Conservation (phyloP, 345 rosid species). For the Alliaria petiolata region DNA sequence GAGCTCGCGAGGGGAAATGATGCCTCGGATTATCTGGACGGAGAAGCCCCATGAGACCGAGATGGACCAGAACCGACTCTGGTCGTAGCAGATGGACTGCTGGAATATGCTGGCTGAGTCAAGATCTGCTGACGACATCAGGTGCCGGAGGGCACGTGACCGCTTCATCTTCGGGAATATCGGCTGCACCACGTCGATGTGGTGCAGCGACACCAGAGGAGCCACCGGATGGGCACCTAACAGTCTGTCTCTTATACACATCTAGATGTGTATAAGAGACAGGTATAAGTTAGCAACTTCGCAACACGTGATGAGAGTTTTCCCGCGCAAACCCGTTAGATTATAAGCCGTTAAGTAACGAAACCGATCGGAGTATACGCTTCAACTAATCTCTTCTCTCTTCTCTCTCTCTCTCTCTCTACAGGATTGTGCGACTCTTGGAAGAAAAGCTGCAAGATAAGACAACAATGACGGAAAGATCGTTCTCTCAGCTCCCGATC, state of each 20-base stretch:
- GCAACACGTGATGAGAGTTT: slow-evolving; percentile 13
- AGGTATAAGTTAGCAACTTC: neutral
- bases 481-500: slow-evolving; percentile 34
- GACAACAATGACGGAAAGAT: slow-evolving; percentile 34
- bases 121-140: slow-evolving; percentile 48
- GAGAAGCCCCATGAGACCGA: slow-evolving; percentile 83
- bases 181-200: slow-evolving; percentile 73
- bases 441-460: slow-evolving; percentile 8
- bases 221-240: slow-evolving; percentile 75
- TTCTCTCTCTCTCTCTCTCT: neutral
- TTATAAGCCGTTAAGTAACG: slow-evolving; percentile 1
- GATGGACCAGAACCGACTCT: slow-evolving; percentile 59
- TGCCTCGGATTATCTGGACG: slow-evolving; percentile 66
- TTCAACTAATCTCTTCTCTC: slow-evolving; percentile 1
- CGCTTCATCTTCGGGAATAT: slow-evolving; percentile 59
- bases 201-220: slow-evolving; percentile 73
- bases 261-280: too few species aligned
- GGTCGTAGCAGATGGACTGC: slow-evolving; percentile 78
- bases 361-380: neutral
- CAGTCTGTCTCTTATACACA: slow-evolving; percentile 74
- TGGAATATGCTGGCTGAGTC: slow-evolving; percentile 81
- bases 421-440: neutral
- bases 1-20: slow-evolving; percentile 79
- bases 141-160: slow-evolving; percentile 47
- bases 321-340: slow-evolving; percentile 25